Base-by-base conservation (phyloP, 495 filamentous ascomycete species). In the Trichoderma asperelloides region DNA sequence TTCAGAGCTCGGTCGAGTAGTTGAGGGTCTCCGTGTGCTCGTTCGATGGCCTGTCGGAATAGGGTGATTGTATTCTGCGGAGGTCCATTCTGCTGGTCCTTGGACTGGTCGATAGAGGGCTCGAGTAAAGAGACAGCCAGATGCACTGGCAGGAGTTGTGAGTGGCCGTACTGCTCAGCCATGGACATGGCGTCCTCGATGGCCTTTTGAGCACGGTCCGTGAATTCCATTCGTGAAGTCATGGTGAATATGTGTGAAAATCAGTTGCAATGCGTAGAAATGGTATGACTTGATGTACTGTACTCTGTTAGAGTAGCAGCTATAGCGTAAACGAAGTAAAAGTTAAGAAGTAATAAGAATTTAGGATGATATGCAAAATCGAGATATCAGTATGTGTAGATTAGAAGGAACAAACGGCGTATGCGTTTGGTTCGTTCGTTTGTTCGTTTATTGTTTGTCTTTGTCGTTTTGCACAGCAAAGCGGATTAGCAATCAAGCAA, bases 21-120 rank as follows among this genome's bases (percentile, higher is more conserved):
- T 74, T 97, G 95, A 39, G 91, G 83, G 74, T 98, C 95, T 72
- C 95, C 95, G 75, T 96, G 89, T 60, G 95, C 95, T 62, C 91
- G 89, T 72, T 98, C 93, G 62, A 98, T 82, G 68, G 97, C 94
- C 78, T 98, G 95, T 66, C 89, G 87, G 82, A 98, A 93, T 49
- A 98, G 86, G 2, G 93, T 89, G 69, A 83, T 80, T 3, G 87
- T 81, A 62, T 89, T 85, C 18, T 87, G 82, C 62, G 88, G 84
- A 63, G 79, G 75, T 39, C 78, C 75, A 66, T 86, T 86, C 72
- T 88, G 89, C 73, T 87, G 90, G 71, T 91, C 91, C 75, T 91
- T 88, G 39, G 86, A 89, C 65, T 85, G 88, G 72, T 96, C 92
- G 47, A 86, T 80, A 66, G 84, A 84, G 21, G 94, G 94, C 65